A percentile compares a stretch with the other conserved stretches of the same genome.
These are phyloP conservation scores for Penicillium sp. DNA, from an alignment of 2,329 filamentous ascomycete species.

Conservation along the genomic window DNA sequence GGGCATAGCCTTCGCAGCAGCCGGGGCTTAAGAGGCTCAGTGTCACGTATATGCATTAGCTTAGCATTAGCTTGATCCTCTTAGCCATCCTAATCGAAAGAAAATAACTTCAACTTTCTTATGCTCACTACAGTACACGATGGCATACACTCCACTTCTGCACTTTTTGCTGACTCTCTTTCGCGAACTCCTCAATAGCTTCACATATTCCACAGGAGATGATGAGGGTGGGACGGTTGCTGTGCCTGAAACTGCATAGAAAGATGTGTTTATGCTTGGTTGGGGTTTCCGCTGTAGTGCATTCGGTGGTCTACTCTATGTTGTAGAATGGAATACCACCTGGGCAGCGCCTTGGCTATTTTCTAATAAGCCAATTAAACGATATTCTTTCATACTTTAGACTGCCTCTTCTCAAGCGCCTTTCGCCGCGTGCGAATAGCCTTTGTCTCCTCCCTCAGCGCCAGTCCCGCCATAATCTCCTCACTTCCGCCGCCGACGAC, in stretches of 20 bases:
- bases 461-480: slow-evolving; percentile 41
- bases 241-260: background rate
- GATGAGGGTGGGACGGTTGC: background rate
- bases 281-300: background rate
- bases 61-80: background rate
- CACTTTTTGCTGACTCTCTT: background rate
- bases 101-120: background rate
- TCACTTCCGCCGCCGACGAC: slow-evolving; percentile 43
- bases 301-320: background rate
- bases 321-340: background rate
- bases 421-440: slow-evolving; percentile 26
- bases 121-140: background rate
- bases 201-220: background rate
- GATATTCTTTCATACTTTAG: slow-evolving; percentile 18
- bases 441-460: slow-evolving; percentile 32
- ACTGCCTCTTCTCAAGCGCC: slow-evolving; percentile 26
- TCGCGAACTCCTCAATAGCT: background rate
- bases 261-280: background rate
- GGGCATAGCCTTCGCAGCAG: no score
- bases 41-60: background rate
- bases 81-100: background rate
- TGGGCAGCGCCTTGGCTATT: no score
- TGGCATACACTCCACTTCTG: background rate
- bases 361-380: no score
- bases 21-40: background rate